Evolutionary conservation across 495 filamentous ascomycete genomes (phyloP).

Genomic region (Talaromyces thailandensis): DNA sequence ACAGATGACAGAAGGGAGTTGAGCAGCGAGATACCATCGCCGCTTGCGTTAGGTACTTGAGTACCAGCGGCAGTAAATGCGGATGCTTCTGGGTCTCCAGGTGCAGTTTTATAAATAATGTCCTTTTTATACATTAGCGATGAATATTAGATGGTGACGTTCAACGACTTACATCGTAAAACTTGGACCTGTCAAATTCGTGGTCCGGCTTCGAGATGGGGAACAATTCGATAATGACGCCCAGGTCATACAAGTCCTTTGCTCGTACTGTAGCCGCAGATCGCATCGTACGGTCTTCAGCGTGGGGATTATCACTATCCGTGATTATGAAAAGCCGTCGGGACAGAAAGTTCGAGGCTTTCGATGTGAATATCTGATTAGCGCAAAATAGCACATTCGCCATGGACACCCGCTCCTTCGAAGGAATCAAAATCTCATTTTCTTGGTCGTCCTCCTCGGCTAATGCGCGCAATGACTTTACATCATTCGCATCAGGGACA

Average conservation of each 20-base stretch:
- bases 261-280: slow-evolving; percentile 77
- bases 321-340: slow-evolving; percentile 91
- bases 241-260: slow-evolving; percentile 92
- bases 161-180: slow-evolving; percentile 67
- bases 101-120: slow-evolving; percentile 62
- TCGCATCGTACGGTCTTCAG: slow-evolving; percentile 55
- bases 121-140: slow-evolving; percentile 45
- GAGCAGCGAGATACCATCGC: slow-evolving; percentile 72
- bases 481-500: slow-evolving; percentile 76
- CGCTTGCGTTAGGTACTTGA: slow-evolving; percentile 41
- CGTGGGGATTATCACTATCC: slow-evolving; percentile 85
- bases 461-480: slow-evolving; percentile 65
- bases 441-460: slow-evolving; percentile 66
- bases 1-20: slow-evolving; percentile 80
- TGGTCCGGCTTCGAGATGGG: slow-evolving; percentile 69
- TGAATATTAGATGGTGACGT: background rate
- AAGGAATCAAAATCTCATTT: slow-evolving; percentile 54
- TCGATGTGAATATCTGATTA: slow-evolving; percentile 94
- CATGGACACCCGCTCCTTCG: slow-evolving; percentile 67
- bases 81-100: slow-evolving; percentile 59
- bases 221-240: slow-evolving; percentile 88
- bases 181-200: slow-evolving; percentile 75
- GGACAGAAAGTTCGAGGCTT: slow-evolving; percentile 88
- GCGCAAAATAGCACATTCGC: slow-evolving; percentile 87
- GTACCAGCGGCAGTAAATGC: slow-evolving; percentile 38